Evolutionary conservation across 768 basidiomycete species (phyloP), one percentile per base, ranked within the genome.

Genomic region (Boletellus ananas): DNA sequence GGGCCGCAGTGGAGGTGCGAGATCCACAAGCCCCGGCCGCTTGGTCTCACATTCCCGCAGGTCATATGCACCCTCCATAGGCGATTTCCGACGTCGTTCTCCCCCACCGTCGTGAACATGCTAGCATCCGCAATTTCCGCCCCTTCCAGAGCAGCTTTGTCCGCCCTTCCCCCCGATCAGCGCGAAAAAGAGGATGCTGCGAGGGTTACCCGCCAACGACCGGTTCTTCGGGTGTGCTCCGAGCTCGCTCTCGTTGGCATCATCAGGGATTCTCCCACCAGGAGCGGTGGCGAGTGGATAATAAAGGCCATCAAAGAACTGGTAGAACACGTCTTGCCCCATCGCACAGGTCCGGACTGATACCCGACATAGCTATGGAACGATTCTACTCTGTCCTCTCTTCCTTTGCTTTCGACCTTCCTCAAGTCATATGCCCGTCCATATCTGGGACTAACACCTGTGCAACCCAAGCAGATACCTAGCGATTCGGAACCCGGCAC

Each of bases 351-450:
- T 52, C 49, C 18, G 56, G 42, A 50, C 54, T 58, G 38, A 60
- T 20, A 20, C 34, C 25, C 49, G 52, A 54, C 34, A 23, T 58
- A 97, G 94, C 70, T 97, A 39, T 90, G 90, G 1, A 88, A 87
- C 63, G 94, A 97, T 62, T 87, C 94, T 3, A 79, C 79, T 18
- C 73, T 92, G 34, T 88, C 85, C 11, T 96, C 95, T 7, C 72
- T 98, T 17, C 96, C 96, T 0, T 76, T 99, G 39, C 78, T 97
- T 29, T 80, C 90, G 8, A 93, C 87, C 0, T 98, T 98, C 66
- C 80, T 97, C 56, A 98, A 96, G 67, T 81, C 87, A n/a, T 96
- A 92, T 65, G 83, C 87, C 7, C 78, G 84, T 7, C 87, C 91
- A 0, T 99, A 84, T 69, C 83, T 97, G 41, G 93, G 94, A n/a